Evolutionary conservation across 768 basidiomycete genomes (phyloP).

Genomic region (Boletus insuetus): DNA sequence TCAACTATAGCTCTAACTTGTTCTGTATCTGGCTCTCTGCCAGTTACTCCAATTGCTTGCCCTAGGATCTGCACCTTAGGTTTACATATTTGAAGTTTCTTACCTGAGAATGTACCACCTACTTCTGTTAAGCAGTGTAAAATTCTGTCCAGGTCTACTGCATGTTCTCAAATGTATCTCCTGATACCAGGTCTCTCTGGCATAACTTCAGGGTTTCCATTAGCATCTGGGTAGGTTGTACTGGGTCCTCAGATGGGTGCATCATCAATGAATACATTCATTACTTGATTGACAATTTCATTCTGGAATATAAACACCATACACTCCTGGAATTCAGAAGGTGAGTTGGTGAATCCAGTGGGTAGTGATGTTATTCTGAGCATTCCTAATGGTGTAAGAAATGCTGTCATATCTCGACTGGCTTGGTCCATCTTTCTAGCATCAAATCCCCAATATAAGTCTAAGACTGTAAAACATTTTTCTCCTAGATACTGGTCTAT

Average conservation of each 20-base stretch:
- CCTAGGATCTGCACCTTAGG: neutral
- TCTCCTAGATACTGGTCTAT: neutral
- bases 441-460: neutral
- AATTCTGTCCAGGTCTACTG: neutral
- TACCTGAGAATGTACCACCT: neutral
- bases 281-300: neutral
- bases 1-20: neutral
- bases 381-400: neutral
- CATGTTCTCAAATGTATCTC: neutral
- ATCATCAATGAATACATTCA: neutral
- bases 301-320: neutral
- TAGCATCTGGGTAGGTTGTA: neutral
- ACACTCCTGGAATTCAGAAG: neutral
- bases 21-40: neutral
- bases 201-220: neutral
- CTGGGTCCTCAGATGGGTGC: neutral
- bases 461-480: neutral
- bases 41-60: neutral
- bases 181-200: neutral
- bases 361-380: too few species aligned
- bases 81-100: neutral
- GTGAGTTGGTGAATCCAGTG: too few species aligned
- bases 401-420: neutral
- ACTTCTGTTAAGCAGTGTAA: neutral
- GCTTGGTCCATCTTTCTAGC: neutral